phyloP scores from a whole-genome alignment of 305 asterid species.

The Nicotiana rustica region DNA sequence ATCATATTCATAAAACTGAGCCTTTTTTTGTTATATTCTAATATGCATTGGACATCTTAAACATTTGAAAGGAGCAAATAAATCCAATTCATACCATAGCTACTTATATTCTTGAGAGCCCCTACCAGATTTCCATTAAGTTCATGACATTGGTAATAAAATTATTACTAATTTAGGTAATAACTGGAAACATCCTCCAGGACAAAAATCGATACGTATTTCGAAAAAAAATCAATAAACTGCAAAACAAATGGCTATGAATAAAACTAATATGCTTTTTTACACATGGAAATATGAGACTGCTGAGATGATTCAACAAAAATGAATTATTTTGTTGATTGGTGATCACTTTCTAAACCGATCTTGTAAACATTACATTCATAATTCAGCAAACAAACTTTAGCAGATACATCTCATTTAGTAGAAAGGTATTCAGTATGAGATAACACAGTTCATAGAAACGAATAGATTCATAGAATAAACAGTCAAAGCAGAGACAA shows the following conservation, averaged over 20 bases:
- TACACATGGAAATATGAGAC: not conserved
- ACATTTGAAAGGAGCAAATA: not conserved
- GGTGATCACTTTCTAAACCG: not conserved
- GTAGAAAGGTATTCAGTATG: not conserved
- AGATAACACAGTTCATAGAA: not conserved
- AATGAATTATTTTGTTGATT: not conserved
- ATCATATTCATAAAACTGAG: slow-evolving; percentile 1
- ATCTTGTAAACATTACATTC: slow-evolving; percentile 16
- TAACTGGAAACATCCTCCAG: not conserved
- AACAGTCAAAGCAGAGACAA: not conserved
- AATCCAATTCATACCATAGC: slow-evolving; percentile 17
- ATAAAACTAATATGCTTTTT: not conserved
- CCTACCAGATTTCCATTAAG: not conserved
- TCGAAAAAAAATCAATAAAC: not conserved
- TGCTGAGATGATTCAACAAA: slow-evolving; percentile 4
- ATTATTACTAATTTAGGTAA: not conserved
- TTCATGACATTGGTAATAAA: not conserved
- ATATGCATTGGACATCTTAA: not conserved
- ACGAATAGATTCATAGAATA: not conserved
- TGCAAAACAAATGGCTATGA: not conserved
- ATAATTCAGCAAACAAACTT: slow-evolving; percentile 10
- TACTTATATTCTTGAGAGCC: not conserved
- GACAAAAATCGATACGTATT: not conserved
- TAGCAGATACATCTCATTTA: not conserved
- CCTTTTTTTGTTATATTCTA: slow-evolving; percentile 9